Percentiles rank a stretch among this genome's conserved stretches.
These are phyloP conservation scores for Penicillium crystallinum DNA, from an alignment of 495 filamentous ascomycete species.

Conservation along the genomic window DNA sequence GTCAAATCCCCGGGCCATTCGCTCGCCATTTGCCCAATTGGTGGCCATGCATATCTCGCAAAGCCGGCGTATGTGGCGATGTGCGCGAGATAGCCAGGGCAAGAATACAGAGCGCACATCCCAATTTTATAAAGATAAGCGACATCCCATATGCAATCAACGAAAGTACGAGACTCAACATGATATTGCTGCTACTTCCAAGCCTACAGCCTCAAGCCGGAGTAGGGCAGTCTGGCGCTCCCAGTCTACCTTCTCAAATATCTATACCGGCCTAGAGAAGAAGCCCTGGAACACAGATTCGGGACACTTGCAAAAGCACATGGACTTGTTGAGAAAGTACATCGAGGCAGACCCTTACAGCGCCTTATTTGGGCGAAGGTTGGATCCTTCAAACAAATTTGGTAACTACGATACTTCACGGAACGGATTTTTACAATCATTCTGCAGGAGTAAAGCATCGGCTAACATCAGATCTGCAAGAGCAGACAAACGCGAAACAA, in stretches of 20 bases:
- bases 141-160: conserved; percentile 10
- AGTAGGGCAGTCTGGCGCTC: conserved; percentile 7
- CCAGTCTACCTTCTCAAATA: conserved; percentile 13
- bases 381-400: conserved; percentile 16
- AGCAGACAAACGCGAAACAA: not conserved
- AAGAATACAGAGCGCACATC: conserved; percentile 12
- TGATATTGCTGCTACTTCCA: conserved; percentile 6
- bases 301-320: conserved; percentile 18
- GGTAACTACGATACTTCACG: conserved; percentile 16
- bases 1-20: conserved; percentile 2
- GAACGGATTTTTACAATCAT: conserved; percentile 25
- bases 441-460: conserved; percentile 17
- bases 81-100: conserved; percentile 11
- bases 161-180: conserved; percentile 6
- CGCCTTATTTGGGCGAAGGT: conserved; percentile 38
- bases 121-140: conserved; percentile 14
- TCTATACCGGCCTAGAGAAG: conserved; percentile 7
- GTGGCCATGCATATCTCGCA: conserved; percentile 5
- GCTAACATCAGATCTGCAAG: not conserved
- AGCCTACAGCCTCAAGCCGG: not conserved
- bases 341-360: conserved; percentile 38
- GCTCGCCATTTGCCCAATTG: conserved; percentile 11
- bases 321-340: conserved; percentile 31
- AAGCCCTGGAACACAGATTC: conserved; percentile 18
- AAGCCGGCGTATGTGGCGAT: conserved; percentile 9